Base-by-base conservation (phyloP, 2,329 filamentous ascomycete genomes). In the Coniella lustricola region DNA sequence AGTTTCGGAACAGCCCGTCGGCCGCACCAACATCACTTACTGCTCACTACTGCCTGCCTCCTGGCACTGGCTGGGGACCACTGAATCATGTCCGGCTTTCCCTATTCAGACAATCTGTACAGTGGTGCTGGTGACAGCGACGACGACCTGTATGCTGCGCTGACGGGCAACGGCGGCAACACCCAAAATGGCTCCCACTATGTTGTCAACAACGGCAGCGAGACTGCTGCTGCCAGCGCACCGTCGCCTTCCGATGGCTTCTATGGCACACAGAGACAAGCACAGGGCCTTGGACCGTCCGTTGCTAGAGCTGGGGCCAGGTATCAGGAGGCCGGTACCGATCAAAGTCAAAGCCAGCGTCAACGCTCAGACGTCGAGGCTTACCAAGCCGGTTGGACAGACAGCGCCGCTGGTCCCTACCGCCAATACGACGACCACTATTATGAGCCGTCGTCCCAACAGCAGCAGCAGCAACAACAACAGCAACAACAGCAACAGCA, bases 171-270 rank as follows among this genome's bases (percentile, higher is more conserved):
- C 17, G 46, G 53, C 17, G 47, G 40, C 9, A 42, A 32, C 17
- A n/a, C n/a, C n/a, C n/a, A n/a, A n/a, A n/a, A n/a, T n/a, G n/a
- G n/a, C n/a, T n/a, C n/a, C n/a, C n/a, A n/a, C n/a, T n/a, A n/a
- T n/a, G n/a, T n/a, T n/a, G n/a, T n/a, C n/a, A n/a, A n/a, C n/a
- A n/a, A n/a, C 25, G 25, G 10, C 10, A 29, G 25, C 25, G 25
- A 10, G 10, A 10, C 46, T 29, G 51, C 57, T 41, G 55, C 56
- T 7, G 42, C 64, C 35, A 55, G 64, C 44, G 55, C 64, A 16
- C 62, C 75, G 48, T 76, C 73, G 25, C 74, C 74, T 34, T 69
- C 72, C n/a, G 71, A 77, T 52, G 74, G 73, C 32, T 75, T 75
- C 66, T 77, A 77, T 58, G 65, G 67, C 56, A n/a, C 63, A 58